phyloP scores from a whole-genome alignment of 257 asterid genomes.

The Ehretia macrophylla region DNA sequence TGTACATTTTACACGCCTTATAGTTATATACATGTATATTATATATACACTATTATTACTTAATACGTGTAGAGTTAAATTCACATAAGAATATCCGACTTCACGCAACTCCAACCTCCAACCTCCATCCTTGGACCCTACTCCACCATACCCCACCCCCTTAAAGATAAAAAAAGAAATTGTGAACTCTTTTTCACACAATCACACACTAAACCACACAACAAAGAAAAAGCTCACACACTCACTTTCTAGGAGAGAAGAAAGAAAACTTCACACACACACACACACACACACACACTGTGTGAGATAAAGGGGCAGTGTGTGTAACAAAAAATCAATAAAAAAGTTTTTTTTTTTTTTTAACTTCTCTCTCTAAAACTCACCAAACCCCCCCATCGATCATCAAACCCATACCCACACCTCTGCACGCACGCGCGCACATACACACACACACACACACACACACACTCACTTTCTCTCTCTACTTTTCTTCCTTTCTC shows the following conservation, averaged over 20 bases:
- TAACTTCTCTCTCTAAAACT: neutral
- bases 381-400: slow-evolving; percentile 8
- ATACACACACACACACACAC: neutral
- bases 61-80: too few relatives aligned
- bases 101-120: too few relatives aligned
- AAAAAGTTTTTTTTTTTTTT: neutral
- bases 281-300: neutral
- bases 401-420: slow-evolving; percentile 8
- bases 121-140: too few relatives aligned
- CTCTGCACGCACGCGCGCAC: too few relatives aligned
- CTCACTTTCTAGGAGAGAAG: neutral
- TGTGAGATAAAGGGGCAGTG: neutral
- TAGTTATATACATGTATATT: too few relatives aligned
- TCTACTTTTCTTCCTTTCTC: neutral
- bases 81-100: too few relatives aligned
- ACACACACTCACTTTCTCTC: neutral
- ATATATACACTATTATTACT: too few relatives aligned
- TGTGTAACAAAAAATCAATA: neutral
- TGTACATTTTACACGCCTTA: too few relatives aligned
- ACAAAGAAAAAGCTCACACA: too few relatives aligned
- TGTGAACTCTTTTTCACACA: neutral
- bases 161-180: too few relatives aligned
- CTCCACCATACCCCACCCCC: too few relatives aligned
- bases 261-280: too few relatives aligned
- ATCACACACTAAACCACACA: neutral